Evolutionary conservation across 2,329 filamentous ascomycete genomes (phyloP), one percentile per base, ranked within the genome.

Genomic region (Cyanodermella asteris): DNA sequence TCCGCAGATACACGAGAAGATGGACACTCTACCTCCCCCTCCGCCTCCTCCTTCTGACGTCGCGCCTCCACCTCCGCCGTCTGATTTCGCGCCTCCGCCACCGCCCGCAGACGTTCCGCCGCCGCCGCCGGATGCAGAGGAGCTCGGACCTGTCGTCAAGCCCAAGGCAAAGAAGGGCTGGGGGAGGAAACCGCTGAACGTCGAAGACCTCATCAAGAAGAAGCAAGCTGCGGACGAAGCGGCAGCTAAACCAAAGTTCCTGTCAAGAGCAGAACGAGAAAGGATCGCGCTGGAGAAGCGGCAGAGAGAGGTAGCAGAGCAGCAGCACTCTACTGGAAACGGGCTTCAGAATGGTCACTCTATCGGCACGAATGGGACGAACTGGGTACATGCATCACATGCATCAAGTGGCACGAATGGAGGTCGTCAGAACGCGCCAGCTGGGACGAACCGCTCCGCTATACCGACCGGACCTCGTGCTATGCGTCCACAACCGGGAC

Each of bases 51-150:
- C 53, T 91, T 93, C 43, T 71, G 69, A 34, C 87, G 68, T 20
- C 87, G 68, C 22, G 77, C 66, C 49, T 94, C 87, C 38, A 97
- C 80, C 8, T 97, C 63, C 44, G 94, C 82, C 50, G 91, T 75
- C 32, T 87, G 68, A 31, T 78, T 91, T 34, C 75, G 70, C 29
- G 84, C 77, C 52, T 27, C 49, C 52, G 26, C 52, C 53, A 26
- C 51, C 50, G 12, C 46, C 50, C 9, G 44, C 49, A 13, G 50
- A 52, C 20, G 34, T 39, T 12, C 47, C 49, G 8, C 59, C 50
- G 5, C 50, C 56, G 12, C 53, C 59, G 12, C 48, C 50, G 2
- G 41, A 38, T 8, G 20, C 24, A 5, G n/a, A 18, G 14, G 16
- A 20, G 4, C 28, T 23, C 12, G 25, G 22, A 9, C 35, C 44